Conservation (phyloP, 2,329 filamentous ascomycete species). For the Neoarthrinium moseri region DNA sequence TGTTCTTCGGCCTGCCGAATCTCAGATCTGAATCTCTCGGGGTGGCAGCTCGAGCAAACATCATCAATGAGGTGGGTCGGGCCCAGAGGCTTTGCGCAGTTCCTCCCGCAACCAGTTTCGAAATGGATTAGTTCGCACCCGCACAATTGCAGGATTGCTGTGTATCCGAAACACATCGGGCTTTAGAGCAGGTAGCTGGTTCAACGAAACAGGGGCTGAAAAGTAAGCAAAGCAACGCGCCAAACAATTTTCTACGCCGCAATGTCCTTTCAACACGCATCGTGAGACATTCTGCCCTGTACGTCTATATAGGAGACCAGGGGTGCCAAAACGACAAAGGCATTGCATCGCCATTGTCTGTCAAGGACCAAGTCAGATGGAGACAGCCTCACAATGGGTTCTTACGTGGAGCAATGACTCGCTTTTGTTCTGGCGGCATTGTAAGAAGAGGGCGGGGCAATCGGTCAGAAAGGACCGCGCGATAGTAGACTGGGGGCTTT, state of each 20-base stretch:
- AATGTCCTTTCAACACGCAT: no score
- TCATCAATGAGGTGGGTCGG: neutral
- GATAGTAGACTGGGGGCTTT: no score
- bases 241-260: neutral
- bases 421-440: neutral
- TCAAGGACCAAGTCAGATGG: no score
- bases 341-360: no score
- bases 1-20: neutral
- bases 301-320: no score
- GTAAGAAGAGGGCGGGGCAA: neutral
- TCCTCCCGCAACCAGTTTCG: neutral
- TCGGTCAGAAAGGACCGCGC: neutral
- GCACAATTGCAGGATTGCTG: neutral
- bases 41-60: neutral
- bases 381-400: no score
- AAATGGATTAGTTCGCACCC: neutral
- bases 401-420: no score
- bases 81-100: neutral
- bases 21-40: neutral
- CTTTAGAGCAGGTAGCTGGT: neutral
- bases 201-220: neutral
- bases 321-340: no score
- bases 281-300: no score
- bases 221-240: neutral
- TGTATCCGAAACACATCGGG: neutral